Conservation (phyloP, 768 basidiomycete genomes). For the Trametes meyenii region DNA sequence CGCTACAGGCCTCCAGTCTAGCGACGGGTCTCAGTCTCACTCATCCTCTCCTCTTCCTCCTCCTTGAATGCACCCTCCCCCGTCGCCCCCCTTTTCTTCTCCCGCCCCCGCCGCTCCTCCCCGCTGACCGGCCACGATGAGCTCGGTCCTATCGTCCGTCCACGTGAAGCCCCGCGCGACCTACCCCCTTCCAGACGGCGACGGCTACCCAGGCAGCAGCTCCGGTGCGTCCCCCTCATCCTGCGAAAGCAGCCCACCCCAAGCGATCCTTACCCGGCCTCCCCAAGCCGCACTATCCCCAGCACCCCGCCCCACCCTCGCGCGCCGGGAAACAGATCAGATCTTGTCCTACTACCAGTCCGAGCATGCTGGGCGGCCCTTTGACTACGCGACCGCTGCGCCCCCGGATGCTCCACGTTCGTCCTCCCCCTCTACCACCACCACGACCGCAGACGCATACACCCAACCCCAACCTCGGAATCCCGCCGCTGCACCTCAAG, state of each 20-base stretch:
- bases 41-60: neutral
- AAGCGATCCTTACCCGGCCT: neutral
- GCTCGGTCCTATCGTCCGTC: constrained; percentile 11
- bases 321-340: constrained; percentile 44
- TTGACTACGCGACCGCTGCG: constrained; percentile 23
- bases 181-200: neutral
- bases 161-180: constrained; percentile 10
- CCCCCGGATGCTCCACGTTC: constrained; percentile 17
- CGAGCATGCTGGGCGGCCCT: constrained; percentile 44
- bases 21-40: neutral
- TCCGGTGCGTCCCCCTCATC: constrained; percentile 8
- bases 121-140: constrained; percentile 10
- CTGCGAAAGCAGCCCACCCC: neutral
- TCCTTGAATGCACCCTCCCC: neutral
- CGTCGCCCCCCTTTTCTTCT: neutral
- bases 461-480: too few species aligned
- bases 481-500: too few species aligned
- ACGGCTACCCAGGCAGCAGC: neutral
- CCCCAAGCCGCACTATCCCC: constrained; percentile 12
- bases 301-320: constrained; percentile 27
- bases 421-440: constrained; percentile 12
- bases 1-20: neutral
- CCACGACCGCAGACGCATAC: neutral
- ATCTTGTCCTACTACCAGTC: constrained; percentile 62
- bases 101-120: neutral